Percentiles rank a stretch among this genome's conserved stretches.
phyloP scores from a whole-genome alignment of 495 filamentous ascomycete genomes.

The Pseudomonodictys pantanalensis region DNA sequence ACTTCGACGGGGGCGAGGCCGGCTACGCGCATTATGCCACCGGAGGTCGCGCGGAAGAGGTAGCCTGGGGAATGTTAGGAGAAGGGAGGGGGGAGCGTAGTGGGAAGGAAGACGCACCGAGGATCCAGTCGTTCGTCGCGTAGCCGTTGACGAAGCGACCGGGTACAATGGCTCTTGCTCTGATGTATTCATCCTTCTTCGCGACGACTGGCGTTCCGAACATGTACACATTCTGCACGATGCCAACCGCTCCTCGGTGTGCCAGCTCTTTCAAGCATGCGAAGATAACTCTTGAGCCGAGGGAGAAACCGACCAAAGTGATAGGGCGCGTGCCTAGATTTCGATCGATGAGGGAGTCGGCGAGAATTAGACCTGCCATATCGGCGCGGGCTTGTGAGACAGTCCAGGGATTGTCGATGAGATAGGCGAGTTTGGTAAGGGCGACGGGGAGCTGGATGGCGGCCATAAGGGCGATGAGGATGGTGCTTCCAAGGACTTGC shows the following conservation, averaged over 20 bases:
- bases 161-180: conserved; percentile 73
- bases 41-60: conserved; percentile 89
- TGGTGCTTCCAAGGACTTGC: conserved; percentile 88
- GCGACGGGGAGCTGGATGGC: conserved; percentile 90
- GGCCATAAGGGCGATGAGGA: conserved; percentile 85
- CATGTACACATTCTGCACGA: conserved; percentile 93
- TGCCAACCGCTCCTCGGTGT: conserved; percentile 77
- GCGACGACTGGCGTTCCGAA: conserved; percentile 92
- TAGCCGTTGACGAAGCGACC: conserved; percentile 95
- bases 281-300: conserved; percentile 91
- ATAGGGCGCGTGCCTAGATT: conserved; percentile 89
- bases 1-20: conserved; percentile 84
- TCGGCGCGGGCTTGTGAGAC: conserved; percentile 89
- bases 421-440: conserved; percentile 88
- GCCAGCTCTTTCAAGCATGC: conserved; percentile 86
- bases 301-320: conserved; percentile 94
- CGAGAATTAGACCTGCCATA: conserved; percentile 86
- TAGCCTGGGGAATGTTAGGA: conserved; percentile 55
- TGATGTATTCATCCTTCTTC: conserved; percentile 86
- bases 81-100: not conserved
- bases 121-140: conserved; percentile 93
- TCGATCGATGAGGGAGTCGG: conserved; percentile 87
- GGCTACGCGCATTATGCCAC: conserved; percentile 86
- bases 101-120: conserved; percentile 49
- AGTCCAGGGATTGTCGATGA: conserved; percentile 98